Base-by-base conservation (phyloP, 192 early-diverging fungal species). In the Coemansia sp. region DNA sequence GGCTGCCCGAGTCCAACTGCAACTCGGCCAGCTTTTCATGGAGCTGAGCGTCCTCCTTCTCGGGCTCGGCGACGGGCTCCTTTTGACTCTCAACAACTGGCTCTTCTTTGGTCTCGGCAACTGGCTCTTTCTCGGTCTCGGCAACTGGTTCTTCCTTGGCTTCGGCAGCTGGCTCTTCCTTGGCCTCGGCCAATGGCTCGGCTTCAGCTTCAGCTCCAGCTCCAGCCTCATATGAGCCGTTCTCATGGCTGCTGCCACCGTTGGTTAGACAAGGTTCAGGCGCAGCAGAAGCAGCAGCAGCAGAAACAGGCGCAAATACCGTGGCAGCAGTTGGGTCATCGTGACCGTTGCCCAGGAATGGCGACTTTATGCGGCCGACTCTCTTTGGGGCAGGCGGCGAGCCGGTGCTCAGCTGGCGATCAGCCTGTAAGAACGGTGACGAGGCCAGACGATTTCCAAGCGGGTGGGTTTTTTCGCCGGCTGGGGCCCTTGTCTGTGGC, bases 361-460 rank as follows among this genome's bases (percentile, higher is more conserved):
- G 80, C 19, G 80, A 83, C 58, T 74, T 77, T 24, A 83, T 65
- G 24, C 75, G 75, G 0, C 75, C 75, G 45, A 77, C 56, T 12
- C 45, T 59, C 68, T 76, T 77, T 36, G 70, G 8, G 4, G 63
- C 24, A 11, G 59, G 29, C 10, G 51, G 36, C 4, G 66, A 35
- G 8, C 65, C 71, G 9, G 64, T 67, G 36, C 66, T 12, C 24
- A 68, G 42, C 42, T 68, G 65, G 4, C 80, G 70, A 57, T 83
- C 80, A 0, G 80, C 80, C 62, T 77, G 60, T 19, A 83, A 43
- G 71, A 83, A 83, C 12, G 80, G 80, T 27, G 80, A 83, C 12
- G 70, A 70, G 22, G 80, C 70, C 37, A 83, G 71, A 8, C 64
- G 62, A 45, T 54, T 63, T 22, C 80, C 74, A 58, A 77, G 58